Conservation (phyloP, 257 asterid genomes). For the Scutellaria baicalensis region DNA sequence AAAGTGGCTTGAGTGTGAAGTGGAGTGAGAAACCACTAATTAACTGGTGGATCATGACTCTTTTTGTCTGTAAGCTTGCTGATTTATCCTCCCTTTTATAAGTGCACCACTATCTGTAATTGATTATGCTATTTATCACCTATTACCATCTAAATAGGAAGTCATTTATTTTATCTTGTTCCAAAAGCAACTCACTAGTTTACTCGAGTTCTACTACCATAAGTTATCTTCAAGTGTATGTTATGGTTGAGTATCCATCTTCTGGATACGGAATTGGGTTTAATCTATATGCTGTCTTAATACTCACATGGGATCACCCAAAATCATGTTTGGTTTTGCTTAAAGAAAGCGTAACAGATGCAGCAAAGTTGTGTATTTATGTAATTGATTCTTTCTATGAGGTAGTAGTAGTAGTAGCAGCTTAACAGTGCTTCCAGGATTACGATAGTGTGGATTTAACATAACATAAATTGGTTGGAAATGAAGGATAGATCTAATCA, state of each 20-base stretch:
- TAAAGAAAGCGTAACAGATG: neutral
- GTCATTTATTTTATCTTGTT: neutral
- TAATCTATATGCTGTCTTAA: neutral
- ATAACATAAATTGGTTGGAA: neutral
- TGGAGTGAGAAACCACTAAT: conserved; percentile 27
- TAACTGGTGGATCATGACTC: conserved; percentile 25
- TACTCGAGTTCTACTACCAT: neutral
- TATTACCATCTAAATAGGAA: neutral
- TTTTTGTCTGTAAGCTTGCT: conserved; percentile 4
- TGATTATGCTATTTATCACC: conserved; percentile 15
- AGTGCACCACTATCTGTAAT: conserved; percentile 19
- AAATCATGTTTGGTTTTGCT: neutral
- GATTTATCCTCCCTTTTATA: conserved; percentile 4
- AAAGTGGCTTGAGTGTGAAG: conserved; percentile 28
- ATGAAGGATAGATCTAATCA: neutral
- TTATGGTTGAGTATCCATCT: neutral
- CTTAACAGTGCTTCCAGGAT: conserved; percentile 17
- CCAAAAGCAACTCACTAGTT: neutral
- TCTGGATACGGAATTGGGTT: neutral
- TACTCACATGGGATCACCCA: conserved; percentile 8
- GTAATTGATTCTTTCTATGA: neutral
- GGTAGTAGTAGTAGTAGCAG: neutral
- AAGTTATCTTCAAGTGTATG: neutral
- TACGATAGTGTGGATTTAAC: conserved; percentile 9
- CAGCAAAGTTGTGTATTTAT: neutral